Conservation (phyloP, 2,329 filamentous ascomycete species). For the Corinectria fuckeliana region DNA sequence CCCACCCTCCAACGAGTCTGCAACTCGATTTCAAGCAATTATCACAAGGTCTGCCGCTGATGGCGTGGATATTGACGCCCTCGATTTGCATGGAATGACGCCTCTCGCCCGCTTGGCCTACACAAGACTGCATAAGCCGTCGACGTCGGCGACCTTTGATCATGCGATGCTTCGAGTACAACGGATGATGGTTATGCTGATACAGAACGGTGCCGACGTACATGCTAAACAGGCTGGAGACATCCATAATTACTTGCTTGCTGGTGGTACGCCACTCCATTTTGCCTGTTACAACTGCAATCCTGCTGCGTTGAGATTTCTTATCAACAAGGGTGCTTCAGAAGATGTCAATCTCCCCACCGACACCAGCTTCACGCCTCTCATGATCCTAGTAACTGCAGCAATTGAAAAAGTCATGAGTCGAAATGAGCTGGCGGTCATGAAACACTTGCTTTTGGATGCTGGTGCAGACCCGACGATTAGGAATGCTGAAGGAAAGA, state of each 20-base stretch:
- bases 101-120: background rate
- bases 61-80: background rate
- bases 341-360: background rate
- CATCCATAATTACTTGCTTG: background rate
- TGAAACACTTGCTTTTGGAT: background rate
- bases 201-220: conserved; percentile 1
- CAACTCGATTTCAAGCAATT: background rate
- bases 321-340: background rate
- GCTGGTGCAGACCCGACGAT: background rate
- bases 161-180: background rate
- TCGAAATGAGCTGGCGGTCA: background rate
- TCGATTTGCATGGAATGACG: conserved; percentile 2
- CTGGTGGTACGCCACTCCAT: background rate
- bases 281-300: background rate
- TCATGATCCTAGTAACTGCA: background rate
- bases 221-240: background rate
- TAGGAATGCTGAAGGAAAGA: background rate
- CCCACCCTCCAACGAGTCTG: background rate
- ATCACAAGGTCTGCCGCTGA: background rate
- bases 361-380: background rate
- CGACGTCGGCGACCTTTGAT: background rate
- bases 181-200: background rate
- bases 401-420: background rate
- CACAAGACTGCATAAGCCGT: background rate
- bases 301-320: background rate